Evolutionary conservation across 306 rosid species (phyloP), one percentile per base, ranked within the genome.

Genomic region (Lathyrus oleraceus): DNA sequence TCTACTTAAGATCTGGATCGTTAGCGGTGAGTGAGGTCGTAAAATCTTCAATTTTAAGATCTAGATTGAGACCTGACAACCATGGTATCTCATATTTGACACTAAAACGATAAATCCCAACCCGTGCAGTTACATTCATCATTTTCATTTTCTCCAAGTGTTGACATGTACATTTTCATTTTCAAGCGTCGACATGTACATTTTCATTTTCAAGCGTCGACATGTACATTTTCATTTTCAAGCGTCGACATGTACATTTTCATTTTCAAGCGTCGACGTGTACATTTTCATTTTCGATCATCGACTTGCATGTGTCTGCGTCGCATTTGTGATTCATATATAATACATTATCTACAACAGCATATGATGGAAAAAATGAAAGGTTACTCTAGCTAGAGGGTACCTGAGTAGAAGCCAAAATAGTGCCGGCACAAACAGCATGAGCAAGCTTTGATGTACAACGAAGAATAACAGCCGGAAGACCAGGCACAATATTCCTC

Each of bases 401-500:
- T 88, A 93, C 98, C 96, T 87, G 87, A 19, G 75, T 81, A 32
- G 89, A 67, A 48, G 86, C 98, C 84, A 93, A 80, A 75, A 93
- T 87, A 28, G 81, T 68, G 61, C 98, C 98, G 0, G 85, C 44
- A 16, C 90, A 81, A 53, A 90, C 97, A 0, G 98, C 96, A 78
- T 80, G 80, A 21, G 96, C 90, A 5, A 93, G 91, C 82, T 73
- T 90, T 12, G 69, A 78, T 10, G 98, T 93, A 78, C 97, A 93
- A 2, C 98, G 82, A 5, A 93, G 87, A 67, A 90, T 71, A 6
- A 93, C 90, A 20, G 87, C 83, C 13, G 98, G 98, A 27, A 93
- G 81, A 8, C 96, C 97, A 1, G 96, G 98, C 59, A 87, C 94
- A n/a, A 90, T 84, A 63, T 91, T 91, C 85, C 90, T 80, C 87